These are phyloP conservation scores for Candida loeiensis DNA, from an alignment of 805 yeast genomes.

Conservation along the genomic window DNA sequence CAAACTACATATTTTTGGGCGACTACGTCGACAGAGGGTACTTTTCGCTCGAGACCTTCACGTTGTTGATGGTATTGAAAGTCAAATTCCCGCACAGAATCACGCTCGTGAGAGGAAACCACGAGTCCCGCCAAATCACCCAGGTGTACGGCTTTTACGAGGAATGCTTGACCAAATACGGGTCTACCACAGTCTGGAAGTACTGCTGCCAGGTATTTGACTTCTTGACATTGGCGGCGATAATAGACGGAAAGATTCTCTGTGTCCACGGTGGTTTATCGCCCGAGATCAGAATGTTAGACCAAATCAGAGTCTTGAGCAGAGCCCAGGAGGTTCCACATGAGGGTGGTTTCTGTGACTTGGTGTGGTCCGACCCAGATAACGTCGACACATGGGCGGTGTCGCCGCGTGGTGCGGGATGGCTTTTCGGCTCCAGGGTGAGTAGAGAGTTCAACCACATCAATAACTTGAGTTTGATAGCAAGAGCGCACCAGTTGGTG, in stretches of 20 bases:
- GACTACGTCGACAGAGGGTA: conserved; percentile 99
- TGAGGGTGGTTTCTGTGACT: conserved; percentile 97
- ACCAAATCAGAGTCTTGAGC: conserved; percentile 88
- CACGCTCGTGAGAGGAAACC: conserved; percentile 95
- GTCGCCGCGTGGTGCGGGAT: conserved; percentile 97
- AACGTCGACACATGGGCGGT: conserved; percentile 98
- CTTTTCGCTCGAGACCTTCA: conserved; percentile 89
- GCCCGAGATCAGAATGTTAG: conserved; percentile 96
- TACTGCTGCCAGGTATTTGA: conserved; percentile 96
- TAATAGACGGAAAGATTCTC: conserved; percentile 87
- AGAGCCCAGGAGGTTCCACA: conserved; percentile 99
- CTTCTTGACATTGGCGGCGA: conserved; percentile 89
- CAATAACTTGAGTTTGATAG: conserved; percentile 80
- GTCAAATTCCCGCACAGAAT: conserved; percentile 82
- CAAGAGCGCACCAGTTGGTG: conserved; percentile 96
- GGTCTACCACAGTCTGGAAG: conserved; percentile 93
- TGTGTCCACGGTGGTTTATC: conserved; percentile 98
- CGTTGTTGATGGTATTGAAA: conserved; percentile 87
- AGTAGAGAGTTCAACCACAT: conserved; percentile 96
- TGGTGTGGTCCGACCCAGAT: conserved; percentile 98
- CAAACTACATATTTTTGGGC: conserved; percentile 77
- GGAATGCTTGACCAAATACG: conserved; percentile 89
- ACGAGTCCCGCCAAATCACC: conserved; percentile 96
- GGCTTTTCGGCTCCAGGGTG: conserved; percentile 93
- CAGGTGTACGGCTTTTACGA: conserved; percentile 98